Percentiles rank a stretch among this genome's conserved stretches.
These are phyloP conservation scores for Salix purpurea DNA, from an alignment of 345 rosid genomes.

Conservation along the genomic window DNA sequence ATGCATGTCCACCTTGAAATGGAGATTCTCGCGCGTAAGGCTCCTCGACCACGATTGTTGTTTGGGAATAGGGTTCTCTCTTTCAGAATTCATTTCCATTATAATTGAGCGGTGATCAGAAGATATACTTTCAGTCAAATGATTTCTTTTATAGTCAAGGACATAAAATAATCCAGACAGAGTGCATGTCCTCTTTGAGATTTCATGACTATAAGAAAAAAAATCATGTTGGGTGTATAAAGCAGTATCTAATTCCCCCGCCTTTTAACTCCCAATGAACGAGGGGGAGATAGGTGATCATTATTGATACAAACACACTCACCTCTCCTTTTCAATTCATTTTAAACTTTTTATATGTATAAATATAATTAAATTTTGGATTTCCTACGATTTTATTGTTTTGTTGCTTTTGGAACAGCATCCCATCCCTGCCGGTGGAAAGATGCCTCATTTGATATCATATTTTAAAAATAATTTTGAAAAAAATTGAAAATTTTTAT, in stretches of 20 bases:
- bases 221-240: constrained; percentile 6
- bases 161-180: constrained; percentile 1
- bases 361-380: not conserved
- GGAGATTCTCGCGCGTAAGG: constrained; percentile 22
- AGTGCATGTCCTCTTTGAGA: not conserved
- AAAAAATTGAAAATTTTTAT: no score
- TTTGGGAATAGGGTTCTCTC: constrained; percentile 37
- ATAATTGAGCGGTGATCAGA: not conserved
- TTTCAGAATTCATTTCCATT: constrained; percentile 3
- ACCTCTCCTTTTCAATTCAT: not conserved
- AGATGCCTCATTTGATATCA: not conserved
- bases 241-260: constrained; percentile 25
- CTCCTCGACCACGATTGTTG: constrained; percentile 36
- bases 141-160: not conserved
- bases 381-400: not conserved
- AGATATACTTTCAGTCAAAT: constrained; percentile 8
- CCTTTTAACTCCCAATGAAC: constrained; percentile 21
- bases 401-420: no score
- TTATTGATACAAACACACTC: not conserved
- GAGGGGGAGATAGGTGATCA: constrained; percentile 34
- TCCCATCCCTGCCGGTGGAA: not conserved
- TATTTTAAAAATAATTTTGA: no score
- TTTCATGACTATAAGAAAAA: not conserved
- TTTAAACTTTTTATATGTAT: not conserved
- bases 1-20: constrained; percentile 16